These are phyloP conservation scores for Gastrodia elata DNA, from an alignment of 106 monocot species.

Conservation along the genomic window DNA sequence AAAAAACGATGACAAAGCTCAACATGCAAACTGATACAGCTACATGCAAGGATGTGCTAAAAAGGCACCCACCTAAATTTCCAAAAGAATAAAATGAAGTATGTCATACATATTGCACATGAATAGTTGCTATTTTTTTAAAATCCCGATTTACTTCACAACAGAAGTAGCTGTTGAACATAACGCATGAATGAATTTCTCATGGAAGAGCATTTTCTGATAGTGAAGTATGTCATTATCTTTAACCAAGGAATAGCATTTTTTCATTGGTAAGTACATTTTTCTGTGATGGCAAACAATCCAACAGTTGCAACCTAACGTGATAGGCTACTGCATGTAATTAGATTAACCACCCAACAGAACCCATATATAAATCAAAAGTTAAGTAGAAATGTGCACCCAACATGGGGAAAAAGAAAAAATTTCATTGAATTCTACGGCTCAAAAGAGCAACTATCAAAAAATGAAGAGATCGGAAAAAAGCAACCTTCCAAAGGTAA, in stretches of 20 bases:
- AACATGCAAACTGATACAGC: constrained; percentile 8
- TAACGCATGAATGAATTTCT: background rate
- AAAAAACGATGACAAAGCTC: background rate
- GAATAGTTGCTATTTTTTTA: background rate
- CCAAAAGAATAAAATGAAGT: background rate
- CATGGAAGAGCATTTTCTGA: background rate
- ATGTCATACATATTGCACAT: background rate
- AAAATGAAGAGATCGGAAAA: background rate
- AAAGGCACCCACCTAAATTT: background rate
- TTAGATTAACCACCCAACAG: background rate
- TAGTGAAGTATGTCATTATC: background rate
- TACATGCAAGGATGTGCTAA: background rate
- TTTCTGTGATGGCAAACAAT: background rate
- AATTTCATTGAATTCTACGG: background rate
- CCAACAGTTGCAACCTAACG: no score
- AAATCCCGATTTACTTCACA: background rate
- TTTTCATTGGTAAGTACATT: background rate
- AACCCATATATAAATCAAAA: background rate
- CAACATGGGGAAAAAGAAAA: background rate
- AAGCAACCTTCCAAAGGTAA: background rate
- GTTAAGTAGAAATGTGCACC: background rate
- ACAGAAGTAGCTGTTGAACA: background rate
- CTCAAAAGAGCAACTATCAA: background rate
- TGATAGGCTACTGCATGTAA: background rate
- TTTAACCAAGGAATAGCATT: background rate